Evolutionary conservation across 768 basidiomycete genomes (phyloP).

Genomic region (Butyriboletus loyo): DNA sequence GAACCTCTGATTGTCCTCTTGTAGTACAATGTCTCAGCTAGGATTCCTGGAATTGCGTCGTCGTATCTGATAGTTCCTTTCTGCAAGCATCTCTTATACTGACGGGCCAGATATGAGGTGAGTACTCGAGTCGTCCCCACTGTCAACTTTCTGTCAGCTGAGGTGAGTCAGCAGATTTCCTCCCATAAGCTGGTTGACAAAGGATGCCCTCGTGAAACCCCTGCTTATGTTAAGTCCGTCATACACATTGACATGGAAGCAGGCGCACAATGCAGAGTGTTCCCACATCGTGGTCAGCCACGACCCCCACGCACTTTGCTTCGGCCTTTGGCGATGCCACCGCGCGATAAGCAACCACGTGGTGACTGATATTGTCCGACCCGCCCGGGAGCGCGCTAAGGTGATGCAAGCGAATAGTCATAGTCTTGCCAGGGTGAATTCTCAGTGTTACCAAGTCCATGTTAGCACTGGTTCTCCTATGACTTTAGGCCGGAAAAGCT

Average conservation of each 20-base stretch:
- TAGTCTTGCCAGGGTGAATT: too few species aligned
- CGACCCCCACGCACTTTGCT: not conserved
- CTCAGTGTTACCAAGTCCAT: too few species aligned
- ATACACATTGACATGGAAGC: not conserved
- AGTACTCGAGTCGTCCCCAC: not conserved
- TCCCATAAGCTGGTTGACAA: conserved; percentile 6
- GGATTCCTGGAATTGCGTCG: not conserved
- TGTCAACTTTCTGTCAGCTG: not conserved
- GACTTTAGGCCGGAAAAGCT: not conserved
- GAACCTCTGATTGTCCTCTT: not conserved
- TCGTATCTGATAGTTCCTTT: not conserved
- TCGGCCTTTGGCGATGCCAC: not conserved
- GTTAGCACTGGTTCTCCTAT: not conserved
- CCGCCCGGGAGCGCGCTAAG: not conserved
- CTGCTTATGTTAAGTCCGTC: not conserved
- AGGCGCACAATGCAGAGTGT: not conserved
- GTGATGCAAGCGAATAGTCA: too few species aligned
- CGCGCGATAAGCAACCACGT: not conserved
- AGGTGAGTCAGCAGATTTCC: conserved; percentile 12
- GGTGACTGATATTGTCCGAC: not conserved
- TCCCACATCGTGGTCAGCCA: not conserved
- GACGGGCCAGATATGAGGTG: conserved; percentile 7
- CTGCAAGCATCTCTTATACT: not conserved
- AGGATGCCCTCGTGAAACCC: not conserved
- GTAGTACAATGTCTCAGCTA: conserved; percentile 8